phyloP scores from a whole-genome alignment of 352 stramenopile genomes.

The Pythium rishiriense region DNA sequence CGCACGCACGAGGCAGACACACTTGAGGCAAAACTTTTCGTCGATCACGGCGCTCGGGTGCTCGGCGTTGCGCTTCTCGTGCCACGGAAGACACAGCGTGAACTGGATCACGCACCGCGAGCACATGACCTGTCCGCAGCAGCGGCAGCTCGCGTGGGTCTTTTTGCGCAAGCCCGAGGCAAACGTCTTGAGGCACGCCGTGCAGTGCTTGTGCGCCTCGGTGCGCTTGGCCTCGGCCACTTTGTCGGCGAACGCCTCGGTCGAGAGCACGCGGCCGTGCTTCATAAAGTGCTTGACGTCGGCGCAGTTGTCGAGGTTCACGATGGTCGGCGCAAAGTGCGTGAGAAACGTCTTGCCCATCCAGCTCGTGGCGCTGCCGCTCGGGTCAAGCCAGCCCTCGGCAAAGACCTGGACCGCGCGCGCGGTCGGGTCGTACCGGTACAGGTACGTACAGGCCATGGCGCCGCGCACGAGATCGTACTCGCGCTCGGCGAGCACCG shows the following conservation, averaged over 20 bases:
- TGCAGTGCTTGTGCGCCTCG: constrained; percentile 38
- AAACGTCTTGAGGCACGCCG: constrained; percentile 51
- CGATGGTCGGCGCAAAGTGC: constrained; percentile 56
- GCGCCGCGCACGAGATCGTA: constrained; percentile 55
- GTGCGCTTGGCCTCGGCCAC: constrained; percentile 17
- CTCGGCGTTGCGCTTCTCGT: constrained; percentile 51
- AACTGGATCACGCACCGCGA: constrained; percentile 66
- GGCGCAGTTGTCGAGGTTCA: constrained; percentile 65
- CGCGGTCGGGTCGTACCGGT: constrained; percentile 49
- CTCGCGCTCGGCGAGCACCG: constrained; percentile 34
- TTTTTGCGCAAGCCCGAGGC: constrained; percentile 43
- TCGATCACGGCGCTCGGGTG: constrained; percentile 63
- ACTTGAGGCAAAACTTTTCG: constrained; percentile 80
- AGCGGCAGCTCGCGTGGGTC: constrained; percentile 47
- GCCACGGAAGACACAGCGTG: constrained; percentile 50
- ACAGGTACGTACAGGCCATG: constrained; percentile 65
- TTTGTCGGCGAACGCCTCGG: constrained; percentile 29
- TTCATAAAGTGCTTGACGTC: constrained; percentile 86
- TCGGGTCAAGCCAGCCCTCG: constrained; percentile 56
- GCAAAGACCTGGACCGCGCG: constrained; percentile 70
- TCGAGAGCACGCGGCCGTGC: constrained; percentile 68
- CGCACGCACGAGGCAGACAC: constrained; percentile 62
- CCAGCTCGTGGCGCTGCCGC: constrained; percentile 48
- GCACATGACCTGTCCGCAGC: constrained; percentile 55
- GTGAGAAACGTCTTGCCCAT: constrained; percentile 62